Evolutionary conservation across 2,329 filamentous ascomycete genomes (phyloP).

Genomic region (Ascosphaera acerosa): DNA sequence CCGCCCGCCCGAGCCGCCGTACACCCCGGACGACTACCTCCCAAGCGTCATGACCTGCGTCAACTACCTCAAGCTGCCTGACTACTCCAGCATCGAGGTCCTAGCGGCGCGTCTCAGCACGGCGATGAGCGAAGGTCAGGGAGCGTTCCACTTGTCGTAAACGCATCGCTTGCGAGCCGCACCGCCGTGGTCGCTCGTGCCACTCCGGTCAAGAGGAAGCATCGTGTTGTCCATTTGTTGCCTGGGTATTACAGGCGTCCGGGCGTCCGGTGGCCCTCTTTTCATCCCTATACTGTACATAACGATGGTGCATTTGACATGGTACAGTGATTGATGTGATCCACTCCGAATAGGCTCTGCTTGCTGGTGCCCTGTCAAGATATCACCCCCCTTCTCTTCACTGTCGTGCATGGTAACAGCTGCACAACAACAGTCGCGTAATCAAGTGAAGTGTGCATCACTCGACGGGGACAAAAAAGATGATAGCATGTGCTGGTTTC

Average conservation of each 20-base stretch:
- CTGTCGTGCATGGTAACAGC: neutral
- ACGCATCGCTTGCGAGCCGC: too few relatives aligned
- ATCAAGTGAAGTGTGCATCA: neutral
- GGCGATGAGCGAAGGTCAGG: conserved; percentile 86
- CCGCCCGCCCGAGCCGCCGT: conserved; percentile 89
- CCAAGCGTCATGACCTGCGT: conserved; percentile 99
- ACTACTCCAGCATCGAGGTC: conserved; percentile 58
- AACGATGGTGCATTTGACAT: too few relatives aligned
- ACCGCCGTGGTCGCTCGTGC: too few relatives aligned
- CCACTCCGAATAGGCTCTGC: too few relatives aligned
- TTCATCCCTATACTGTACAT: too few relatives aligned
- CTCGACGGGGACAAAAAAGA: neutral
- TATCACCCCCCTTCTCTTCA: too few relatives aligned
- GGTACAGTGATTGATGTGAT: too few relatives aligned
- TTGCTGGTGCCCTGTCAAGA: too few relatives aligned
- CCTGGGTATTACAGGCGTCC: too few relatives aligned
- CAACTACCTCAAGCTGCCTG: conserved; percentile 93
- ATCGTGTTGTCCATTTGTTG: too few relatives aligned
- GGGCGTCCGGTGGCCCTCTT: too few relatives aligned
- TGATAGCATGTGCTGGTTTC: conserved; percentile 6
- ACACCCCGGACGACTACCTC: conserved; percentile 88
- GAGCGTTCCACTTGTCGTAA: conserved; percentile 86
- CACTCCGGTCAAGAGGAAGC: too few relatives aligned
- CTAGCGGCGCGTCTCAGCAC: conserved; percentile 56
- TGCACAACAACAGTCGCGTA: neutral